Base-by-base conservation (phyloP, 78 protist species). In the Chrysochromulina tobinii region DNA sequence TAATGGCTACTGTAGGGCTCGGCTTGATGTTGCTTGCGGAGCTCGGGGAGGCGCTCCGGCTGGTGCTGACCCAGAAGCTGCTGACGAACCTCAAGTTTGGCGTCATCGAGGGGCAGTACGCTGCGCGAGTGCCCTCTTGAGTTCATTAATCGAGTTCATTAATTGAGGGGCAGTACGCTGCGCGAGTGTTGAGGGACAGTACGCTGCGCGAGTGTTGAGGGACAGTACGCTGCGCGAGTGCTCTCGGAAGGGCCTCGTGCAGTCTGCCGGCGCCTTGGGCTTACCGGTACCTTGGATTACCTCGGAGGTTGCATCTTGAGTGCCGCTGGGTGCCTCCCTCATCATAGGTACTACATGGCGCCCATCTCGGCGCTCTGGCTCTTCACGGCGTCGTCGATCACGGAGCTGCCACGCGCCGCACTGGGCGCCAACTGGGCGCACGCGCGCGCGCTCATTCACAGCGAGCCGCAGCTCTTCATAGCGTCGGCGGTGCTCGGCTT, bases 51-150 rank as follows among this genome's bases (percentile, higher is more conserved):
- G 92, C 87, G 48, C 1, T 90, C 27, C 85, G 87, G 81, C 87
- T 90, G 27, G 92, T 90, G 27, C 72, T 90, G n/a, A 90, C 92
- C 50, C 92, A 90, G 61, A 90, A 90, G 61, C 27, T 90, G 68
- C 88, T 90, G 64, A n/a, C 11, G 27, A 79, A 90, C 58, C 55
- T 64, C 87, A 90, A 75, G 50, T 75, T 90, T 38, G 67, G 83
- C 25, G 92, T 77, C 51, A 4, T 6, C 15, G 51, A 4, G 38
- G 51, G 14, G 38, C 55, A 38, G 38, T 38, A 38, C 38, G 38
- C 38, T 38, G 38, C 38, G 38, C 38, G 38, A 38, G 38, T 38
- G 38, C 38, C 38, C 38, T 38, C 38, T 38, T 38, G 38, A 38
- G 38, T 38, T 38, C 38, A 38, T 38, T 38, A 38, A 38, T 38